Base-by-base conservation (phyloP, 768 basidiomycete genomes). In the Pisolithus sp. region DNA sequence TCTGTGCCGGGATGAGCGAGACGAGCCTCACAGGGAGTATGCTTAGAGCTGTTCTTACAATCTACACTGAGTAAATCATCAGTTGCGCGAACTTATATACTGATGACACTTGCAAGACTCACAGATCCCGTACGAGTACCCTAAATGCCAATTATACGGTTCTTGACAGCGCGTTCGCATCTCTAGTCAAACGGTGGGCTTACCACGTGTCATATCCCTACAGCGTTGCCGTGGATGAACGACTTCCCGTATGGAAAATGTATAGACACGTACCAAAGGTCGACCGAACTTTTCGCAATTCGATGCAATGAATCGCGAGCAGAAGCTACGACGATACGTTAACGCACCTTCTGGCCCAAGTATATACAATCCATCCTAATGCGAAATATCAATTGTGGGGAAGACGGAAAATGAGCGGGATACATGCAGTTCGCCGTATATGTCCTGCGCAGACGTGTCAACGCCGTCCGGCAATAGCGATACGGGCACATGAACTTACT, bases 321-420 rank as follows among this genome's bases (percentile, higher is more conserved):
- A 57, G 41, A 18, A 17, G 57, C 15, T 46, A 21, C 31, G 42
- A 8, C 18, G 21, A 15, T 30, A 48, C 20, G 42, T 50, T n/a
- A 34, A 53, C 71, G 17, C 37, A 84, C 86, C 80, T 97, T 97
- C 69, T 97, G 93, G 5, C 91, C 86, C 20, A 97, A 80, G 66
- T 98, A 97, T 56, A 98, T 90, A 81, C 88, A 93, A 73, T 96
- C 93, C 88, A 95, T 86, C 46, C 88, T 89, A 59, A 2, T 50
- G 13, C 28, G 8, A 20, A 1, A 52, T 5, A 24, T 56, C 31
- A 52, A 28, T 26, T 1, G 23, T 36, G 31, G 34, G 13, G 18
- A 43, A 34, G 45, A 28, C 4, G 31, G n/a, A 34, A 31, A 24
- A 18, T 7, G 48, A 0, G 0, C 39, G 30, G 24, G 44, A 48